These are phyloP conservation scores for Porphyrellus cyaneotinctus DNA, from an alignment of 768 basidiomycete species.

Conservation along the genomic window DNA sequence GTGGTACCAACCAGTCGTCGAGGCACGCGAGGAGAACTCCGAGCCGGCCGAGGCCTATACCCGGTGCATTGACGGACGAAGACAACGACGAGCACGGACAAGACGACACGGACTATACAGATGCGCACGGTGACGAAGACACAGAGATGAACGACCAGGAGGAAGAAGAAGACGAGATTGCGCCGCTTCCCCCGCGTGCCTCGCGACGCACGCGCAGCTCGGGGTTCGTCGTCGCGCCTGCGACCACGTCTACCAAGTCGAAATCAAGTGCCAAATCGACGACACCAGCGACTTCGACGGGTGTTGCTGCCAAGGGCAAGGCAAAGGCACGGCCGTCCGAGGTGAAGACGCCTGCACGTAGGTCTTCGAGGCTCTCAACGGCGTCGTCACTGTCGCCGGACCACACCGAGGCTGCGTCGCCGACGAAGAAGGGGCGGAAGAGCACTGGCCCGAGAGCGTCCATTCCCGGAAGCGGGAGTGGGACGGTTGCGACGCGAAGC, in stretches of 20 bases:
- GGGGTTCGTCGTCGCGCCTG: constrained; percentile 9
- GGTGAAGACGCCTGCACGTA: constrained; percentile 27
- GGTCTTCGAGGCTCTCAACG: constrained; percentile 39
- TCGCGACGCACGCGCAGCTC: constrained; percentile 21
- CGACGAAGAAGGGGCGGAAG: constrained; percentile 24
- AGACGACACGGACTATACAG: constrained; percentile 24
- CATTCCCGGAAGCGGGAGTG: constrained; percentile 4
- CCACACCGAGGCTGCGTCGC: constrained; percentile 18
- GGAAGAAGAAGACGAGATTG: constrained; percentile 32
- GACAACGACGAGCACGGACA: constrained; percentile 25
- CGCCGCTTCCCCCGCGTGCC: constrained; percentile 30
- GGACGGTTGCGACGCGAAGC: constrained; percentile 24
- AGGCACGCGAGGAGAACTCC: constrained; percentile 5
- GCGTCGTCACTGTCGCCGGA: constrained; percentile 35
- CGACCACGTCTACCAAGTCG: constrained; percentile 7
- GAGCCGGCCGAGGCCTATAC: constrained; percentile 28
- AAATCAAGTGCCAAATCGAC: constrained; percentile 6
- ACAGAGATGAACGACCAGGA: constrained; percentile 28
- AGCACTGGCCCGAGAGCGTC: constrained; percentile 15
- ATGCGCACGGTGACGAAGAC: constrained; percentile 18
- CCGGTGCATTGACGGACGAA: constrained; percentile 42
- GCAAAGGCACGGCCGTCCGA: constrained; percentile 18
- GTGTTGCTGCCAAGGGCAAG: constrained; percentile 12
- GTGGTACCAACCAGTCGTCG: not conserved
- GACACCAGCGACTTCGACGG: not conserved